These are phyloP conservation scores for Cryptosporidium sp. DNA, from an alignment of 169 alveolate species.

Conservation along the genomic window DNA sequence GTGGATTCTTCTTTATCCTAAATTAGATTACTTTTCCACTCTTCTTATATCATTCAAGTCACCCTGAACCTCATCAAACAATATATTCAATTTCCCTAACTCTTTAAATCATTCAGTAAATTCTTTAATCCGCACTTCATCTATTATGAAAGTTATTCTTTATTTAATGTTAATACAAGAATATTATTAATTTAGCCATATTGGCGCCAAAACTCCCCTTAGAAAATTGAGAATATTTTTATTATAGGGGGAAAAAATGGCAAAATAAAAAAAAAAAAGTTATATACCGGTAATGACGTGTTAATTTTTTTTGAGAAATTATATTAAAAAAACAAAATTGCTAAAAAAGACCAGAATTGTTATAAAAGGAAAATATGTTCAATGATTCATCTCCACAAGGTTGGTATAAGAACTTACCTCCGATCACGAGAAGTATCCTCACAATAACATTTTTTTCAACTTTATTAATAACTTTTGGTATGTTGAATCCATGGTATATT, in stretches of 20 bases:
- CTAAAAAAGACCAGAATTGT: not conserved
- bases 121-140: not conserved
- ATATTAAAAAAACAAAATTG: not conserved
- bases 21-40: not conserved
- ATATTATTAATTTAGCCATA: not conserved
- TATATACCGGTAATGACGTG: slow-evolving; percentile 17
- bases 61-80: not conserved
- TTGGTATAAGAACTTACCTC: slow-evolving; percentile 87
- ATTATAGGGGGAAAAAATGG: not conserved
- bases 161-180: not conserved
- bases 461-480: slow-evolving; percentile 81
- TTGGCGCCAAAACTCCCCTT: slow-evolving; percentile 13
- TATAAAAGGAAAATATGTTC: slow-evolving; percentile 17
- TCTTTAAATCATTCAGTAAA: not conserved
- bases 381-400: slow-evolving; percentile 82
- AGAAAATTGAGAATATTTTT: not conserved
- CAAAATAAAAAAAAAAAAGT: not conserved
- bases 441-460: slow-evolving; percentile 84
- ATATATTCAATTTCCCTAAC: not conserved
- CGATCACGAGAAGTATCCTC: slow-evolving; percentile 85
- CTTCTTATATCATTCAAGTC: not conserved
- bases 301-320: not conserved
- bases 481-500: slow-evolving; percentile 82
- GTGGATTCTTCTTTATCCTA: not conserved
- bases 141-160: not conserved